Conservation (phyloP, 805 yeast species). For the Wickerhamiella australiensis region DNA sequence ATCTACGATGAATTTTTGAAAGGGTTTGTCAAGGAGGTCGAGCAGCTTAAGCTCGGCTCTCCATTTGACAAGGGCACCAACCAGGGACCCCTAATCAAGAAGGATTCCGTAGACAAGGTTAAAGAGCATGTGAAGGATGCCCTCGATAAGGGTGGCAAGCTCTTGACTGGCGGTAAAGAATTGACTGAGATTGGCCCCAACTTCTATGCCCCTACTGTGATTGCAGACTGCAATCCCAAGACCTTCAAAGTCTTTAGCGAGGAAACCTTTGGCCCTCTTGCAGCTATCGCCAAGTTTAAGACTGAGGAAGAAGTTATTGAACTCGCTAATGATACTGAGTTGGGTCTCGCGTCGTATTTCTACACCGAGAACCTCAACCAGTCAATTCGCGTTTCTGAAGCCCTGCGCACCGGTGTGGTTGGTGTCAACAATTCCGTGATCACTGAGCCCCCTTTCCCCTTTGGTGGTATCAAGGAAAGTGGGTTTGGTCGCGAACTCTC, state of each 20-base stretch:
- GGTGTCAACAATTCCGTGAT: conserved; percentile 68
- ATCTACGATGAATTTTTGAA: conserved; percentile 51
- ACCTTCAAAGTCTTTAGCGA: conserved; percentile 46
- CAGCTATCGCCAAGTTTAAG: conserved; percentile 52
- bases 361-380: conserved; percentile 45
- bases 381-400: conserved; percentile 51
- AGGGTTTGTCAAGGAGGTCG: conserved; percentile 38
- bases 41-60: conserved; percentile 43
- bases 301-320: conserved; percentile 52
- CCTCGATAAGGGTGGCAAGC: conserved; percentile 47
- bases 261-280: conserved; percentile 79
- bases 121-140: conserved; percentile 55
- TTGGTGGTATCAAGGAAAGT: conserved; percentile 65
- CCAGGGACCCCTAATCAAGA: conserved; percentile 67
- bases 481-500: conserved; percentile 80
- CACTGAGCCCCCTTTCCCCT: conserved; percentile 40
- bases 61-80: conserved; percentile 49
- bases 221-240: conserved; percentile 43
- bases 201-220: conserved; percentile 57
- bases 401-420: conserved; percentile 65
- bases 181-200: conserved; percentile 47
- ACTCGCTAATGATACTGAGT: conserved; percentile 53
- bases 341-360: conserved; percentile 70
- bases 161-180: conserved; percentile 48
- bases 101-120: conserved; percentile 50